These are phyloP conservation scores for Vaccinium darrowii DNA, from an alignment of 148 eudicot genomes.

Conservation along the genomic window DNA sequence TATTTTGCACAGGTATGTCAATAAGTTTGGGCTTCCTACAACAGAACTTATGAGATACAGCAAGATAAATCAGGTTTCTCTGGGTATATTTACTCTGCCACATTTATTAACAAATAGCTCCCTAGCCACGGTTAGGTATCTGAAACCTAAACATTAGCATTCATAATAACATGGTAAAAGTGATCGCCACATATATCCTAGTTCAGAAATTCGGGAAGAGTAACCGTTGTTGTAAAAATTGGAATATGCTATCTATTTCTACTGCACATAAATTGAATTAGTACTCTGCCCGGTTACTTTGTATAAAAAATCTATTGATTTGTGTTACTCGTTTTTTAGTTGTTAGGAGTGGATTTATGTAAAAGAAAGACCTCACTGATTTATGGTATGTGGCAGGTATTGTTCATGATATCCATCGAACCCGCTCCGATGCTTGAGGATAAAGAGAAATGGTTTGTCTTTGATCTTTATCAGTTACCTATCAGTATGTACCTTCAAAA, in stretches of 20 bases:
- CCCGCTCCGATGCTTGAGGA: constrained; percentile 99
- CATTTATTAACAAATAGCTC: background rate
- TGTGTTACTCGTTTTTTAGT: background rate
- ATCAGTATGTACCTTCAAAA: background rate
- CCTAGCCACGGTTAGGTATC: background rate
- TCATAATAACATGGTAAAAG: background rate
- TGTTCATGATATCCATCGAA: constrained; percentile 97
- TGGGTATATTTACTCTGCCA: background rate
- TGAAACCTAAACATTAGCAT: background rate
- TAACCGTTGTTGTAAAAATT: background rate
- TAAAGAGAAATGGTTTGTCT: constrained; percentile 91
- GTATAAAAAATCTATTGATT: background rate
- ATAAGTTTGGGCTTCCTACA: background rate
- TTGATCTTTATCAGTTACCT: constrained; percentile 3
- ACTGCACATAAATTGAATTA: background rate
- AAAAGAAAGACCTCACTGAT: constrained; percentile 13
- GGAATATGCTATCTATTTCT: constrained; percentile 3
- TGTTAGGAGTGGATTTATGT: background rate
- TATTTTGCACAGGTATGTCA: background rate
- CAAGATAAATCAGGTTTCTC: background rate
- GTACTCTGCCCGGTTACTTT: background rate
- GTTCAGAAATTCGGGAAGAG: background rate
- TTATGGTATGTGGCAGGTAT: constrained; percentile 48
- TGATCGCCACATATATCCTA: background rate
- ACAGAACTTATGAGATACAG: background rate